Evolutionary conservation across 768 basidiomycete genomes (phyloP).

Genomic region (Chalciporus sphaerocephalus): DNA sequence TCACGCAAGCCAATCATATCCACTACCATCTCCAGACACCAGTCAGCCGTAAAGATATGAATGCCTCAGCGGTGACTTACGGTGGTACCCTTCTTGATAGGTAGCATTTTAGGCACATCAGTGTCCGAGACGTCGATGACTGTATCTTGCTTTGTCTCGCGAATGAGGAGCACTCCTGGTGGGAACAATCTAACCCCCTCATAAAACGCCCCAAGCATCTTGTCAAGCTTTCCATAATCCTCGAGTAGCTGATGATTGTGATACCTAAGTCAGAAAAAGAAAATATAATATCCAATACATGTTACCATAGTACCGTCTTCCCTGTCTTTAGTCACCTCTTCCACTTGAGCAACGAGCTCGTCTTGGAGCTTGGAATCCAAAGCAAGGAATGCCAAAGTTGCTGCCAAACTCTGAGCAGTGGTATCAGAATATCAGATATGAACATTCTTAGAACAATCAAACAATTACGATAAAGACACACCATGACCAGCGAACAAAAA

Average conservation of each 20-base stretch:
- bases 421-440: slow-evolving; percentile 24
- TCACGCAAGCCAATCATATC: slow-evolving; percentile 31
- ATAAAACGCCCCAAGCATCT: slow-evolving; percentile 26
- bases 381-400: slow-evolving; percentile 31
- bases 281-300: not conserved
- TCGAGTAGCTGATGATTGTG: slow-evolving; percentile 13
- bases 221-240: slow-evolving; percentile 28
- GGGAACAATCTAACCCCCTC: slow-evolving; percentile 36
- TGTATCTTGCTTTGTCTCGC: slow-evolving; percentile 28
- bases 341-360: slow-evolving; percentile 30
- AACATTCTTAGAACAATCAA: not conserved
- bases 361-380: slow-evolving; percentile 30
- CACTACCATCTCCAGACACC: slow-evolving; percentile 17
- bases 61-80: slow-evolving; percentile 5
- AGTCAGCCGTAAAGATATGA: not conserved
- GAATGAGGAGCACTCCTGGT: slow-evolving; percentile 27
- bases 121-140: slow-evolving; percentile 16
- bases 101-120: slow-evolving; percentile 15
- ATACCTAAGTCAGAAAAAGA: not conserved
- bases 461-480: slow-evolving; percentile 13
- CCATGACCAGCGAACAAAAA: slow-evolving; percentile 60
- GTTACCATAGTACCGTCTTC: slow-evolving; percentile 15
- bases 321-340: slow-evolving; percentile 21
- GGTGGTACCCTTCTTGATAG: slow-evolving; percentile 21
- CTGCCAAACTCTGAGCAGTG: slow-evolving; percentile 31